These are phyloP conservation scores for Amaranthus cruentus DNA, from an alignment of 148 eudicot genomes.

Conservation along the genomic window DNA sequence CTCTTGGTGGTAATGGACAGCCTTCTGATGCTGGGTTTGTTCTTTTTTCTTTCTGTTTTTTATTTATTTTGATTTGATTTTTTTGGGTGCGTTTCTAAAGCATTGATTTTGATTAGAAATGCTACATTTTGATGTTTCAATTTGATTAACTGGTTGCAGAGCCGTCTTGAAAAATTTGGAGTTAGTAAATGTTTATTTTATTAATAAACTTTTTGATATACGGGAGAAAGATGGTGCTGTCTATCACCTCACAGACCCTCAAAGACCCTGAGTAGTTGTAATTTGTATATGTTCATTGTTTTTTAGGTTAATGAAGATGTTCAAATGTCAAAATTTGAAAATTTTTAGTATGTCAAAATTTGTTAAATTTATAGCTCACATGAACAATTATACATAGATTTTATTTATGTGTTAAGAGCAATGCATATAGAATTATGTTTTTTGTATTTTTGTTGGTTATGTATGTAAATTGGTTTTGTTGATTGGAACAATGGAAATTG, in stretches of 20 bases:
- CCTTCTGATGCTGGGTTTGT: conserved; percentile 68
- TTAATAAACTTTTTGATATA: too few relatives aligned
- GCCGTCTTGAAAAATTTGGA: too few relatives aligned
- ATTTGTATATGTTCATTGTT: not conserved
- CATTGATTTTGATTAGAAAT: not conserved
- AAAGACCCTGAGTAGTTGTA: too few relatives aligned
- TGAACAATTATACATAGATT: not conserved
- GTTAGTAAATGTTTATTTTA: too few relatives aligned
- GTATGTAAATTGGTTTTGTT: not conserved
- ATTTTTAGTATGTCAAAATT: not conserved
- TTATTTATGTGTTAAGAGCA: not conserved
- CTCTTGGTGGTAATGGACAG: conserved; percentile 67
- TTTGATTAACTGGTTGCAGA: not conserved
- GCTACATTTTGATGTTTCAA: not conserved
- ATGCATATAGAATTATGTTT: not conserved
- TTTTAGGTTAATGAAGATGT: not conserved
- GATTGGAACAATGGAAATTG: not conserved
- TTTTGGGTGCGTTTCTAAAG: not conserved
- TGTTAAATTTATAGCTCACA: not conserved
- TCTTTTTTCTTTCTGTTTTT: conserved; percentile 1
- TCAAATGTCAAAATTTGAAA: not conserved
- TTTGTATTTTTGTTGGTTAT: not conserved
- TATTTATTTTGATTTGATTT: not conserved
- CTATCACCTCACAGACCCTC: too few relatives aligned
- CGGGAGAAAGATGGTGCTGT: too few relatives aligned